phyloP scores from a whole-genome alignment of 805 yeast genomes.

The Candida hispaniensis region DNA sequence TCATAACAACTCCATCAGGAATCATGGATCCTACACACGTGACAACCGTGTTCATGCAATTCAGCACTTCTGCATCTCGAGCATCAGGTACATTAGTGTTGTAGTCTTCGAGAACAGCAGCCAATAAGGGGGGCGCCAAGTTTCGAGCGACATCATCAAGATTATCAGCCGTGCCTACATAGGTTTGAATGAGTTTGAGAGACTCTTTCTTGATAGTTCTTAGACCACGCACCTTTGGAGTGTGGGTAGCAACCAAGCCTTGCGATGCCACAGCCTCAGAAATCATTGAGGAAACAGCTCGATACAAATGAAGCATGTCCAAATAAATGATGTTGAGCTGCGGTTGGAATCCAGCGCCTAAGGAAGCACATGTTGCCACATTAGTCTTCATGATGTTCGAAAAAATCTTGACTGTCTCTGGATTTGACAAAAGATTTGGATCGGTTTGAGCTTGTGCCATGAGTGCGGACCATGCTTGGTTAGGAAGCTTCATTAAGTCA shows the following conservation, averaged over 20 bases:
- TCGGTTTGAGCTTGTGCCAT: conserved; percentile 76
- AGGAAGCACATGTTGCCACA: conserved; percentile 86
- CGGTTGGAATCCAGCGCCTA: conserved; percentile 83
- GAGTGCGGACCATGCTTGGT: conserved; percentile 87
- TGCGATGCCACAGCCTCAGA: conserved; percentile 67
- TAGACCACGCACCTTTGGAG: conserved; percentile 89
- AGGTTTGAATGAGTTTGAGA: conserved; percentile 77
- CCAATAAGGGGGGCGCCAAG: conserved; percentile 70
- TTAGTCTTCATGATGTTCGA: conserved; percentile 93
- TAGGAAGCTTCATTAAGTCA: conserved; percentile 84
- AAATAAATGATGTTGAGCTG: conserved; percentile 80
- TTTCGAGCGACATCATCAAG: conserved; percentile 73
- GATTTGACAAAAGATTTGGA: conserved; percentile 62
- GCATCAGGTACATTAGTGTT: conserved; percentile 86
- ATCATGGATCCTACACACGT: conserved; percentile 77
- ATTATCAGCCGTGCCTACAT: conserved; percentile 77
- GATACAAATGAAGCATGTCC: conserved; percentile 81
- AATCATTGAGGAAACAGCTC: conserved; percentile 79
- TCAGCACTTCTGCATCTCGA: conserved; percentile 93
- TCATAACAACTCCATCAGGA: conserved; percentile 78
- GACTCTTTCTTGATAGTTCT: conserved; percentile 95
- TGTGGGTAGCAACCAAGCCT: conserved; percentile 84
- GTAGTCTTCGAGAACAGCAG: conserved; percentile 83
- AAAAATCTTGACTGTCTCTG: conserved; percentile 80
- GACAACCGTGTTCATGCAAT: conserved; percentile 87